A percentile compares a stretch with the other conserved stretches of the same genome.
phyloP scores from a whole-genome alignment of 1,284 basidiomycete species.

The Ceratobasidium sp. region DNA sequence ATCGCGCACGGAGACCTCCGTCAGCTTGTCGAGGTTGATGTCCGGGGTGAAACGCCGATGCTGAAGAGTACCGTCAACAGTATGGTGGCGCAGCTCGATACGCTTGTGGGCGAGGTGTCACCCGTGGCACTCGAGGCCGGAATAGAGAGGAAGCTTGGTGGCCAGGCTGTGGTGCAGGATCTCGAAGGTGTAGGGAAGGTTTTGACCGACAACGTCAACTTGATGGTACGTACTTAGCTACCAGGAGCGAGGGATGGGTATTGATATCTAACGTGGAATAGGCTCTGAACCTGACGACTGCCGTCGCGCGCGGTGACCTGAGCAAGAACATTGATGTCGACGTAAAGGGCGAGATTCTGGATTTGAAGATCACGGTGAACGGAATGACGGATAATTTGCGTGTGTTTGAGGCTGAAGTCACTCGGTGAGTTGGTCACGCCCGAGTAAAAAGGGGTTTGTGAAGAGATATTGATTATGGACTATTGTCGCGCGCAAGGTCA shows the following conservation, averaged over 20 bases:
- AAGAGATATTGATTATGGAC: constrained; percentile 58
- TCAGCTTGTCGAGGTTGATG: constrained; percentile 93
- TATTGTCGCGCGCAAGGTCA: constrained; percentile 87
- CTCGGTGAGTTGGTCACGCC: constrained; percentile 59
- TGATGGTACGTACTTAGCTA: constrained; percentile 66
- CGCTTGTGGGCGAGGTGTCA: constrained; percentile 75
- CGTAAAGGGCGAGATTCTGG: constrained; percentile 90
- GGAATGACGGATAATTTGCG: constrained; percentile 91
- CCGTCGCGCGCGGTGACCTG: constrained; percentile 89
- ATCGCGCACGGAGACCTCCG: constrained; percentile 93
- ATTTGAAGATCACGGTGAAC: constrained; percentile 80
- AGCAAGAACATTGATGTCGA: constrained; percentile 92
- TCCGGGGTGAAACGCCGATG: constrained; percentile 97
- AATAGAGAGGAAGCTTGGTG: constrained; percentile 95
- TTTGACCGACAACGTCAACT: constrained; percentile 65
- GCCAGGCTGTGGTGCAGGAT: constrained; percentile 88
- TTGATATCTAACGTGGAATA: constrained; percentile 48
- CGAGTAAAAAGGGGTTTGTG: constrained; percentile 51
- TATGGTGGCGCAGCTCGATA: constrained; percentile 84
- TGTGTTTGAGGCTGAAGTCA: constrained; percentile 90
- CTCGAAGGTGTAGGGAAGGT: constrained; percentile 95
- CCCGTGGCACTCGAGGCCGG: constrained; percentile 92
- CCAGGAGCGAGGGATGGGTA: neutral
- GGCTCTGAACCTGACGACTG: constrained; percentile 91
- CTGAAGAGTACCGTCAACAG: constrained; percentile 92